phyloP scores from a whole-genome alignment of 805 yeast species.

The Candida ponderosae region DNA sequence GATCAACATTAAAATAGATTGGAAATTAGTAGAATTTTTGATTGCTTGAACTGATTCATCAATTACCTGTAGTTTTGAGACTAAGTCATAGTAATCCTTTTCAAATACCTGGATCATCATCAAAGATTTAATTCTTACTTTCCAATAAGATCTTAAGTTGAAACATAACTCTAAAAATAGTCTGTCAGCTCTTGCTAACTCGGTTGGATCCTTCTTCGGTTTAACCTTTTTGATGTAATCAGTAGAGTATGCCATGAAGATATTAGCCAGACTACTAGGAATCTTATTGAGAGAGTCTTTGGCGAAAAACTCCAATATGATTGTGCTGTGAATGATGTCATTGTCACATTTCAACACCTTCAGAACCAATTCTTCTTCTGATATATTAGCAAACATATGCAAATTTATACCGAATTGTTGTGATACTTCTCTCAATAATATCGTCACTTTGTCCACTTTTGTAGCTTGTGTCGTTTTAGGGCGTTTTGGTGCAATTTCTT shows the following conservation, averaged over 20 bases:
- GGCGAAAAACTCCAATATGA: constrained; percentile 78
- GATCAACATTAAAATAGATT: constrained; percentile 73
- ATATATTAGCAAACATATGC: constrained; percentile 58
- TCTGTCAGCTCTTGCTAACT: constrained; percentile 82
- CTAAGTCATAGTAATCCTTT: constrained; percentile 69
- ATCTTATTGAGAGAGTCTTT: constrained; percentile 71
- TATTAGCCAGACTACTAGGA: constrained; percentile 60
- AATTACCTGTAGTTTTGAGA: constrained; percentile 54
- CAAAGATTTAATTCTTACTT: constrained; percentile 80
- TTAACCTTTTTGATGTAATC: constrained; percentile 40
- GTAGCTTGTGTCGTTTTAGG: constrained; percentile 37
- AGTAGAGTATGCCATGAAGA: constrained; percentile 72
- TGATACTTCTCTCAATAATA: constrained; percentile 75
- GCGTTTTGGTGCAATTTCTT: constrained; percentile 44
- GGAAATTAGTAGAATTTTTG: constrained; percentile 57
- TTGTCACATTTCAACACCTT: constrained; percentile 70
- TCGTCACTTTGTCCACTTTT: constrained; percentile 50
- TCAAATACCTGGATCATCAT: constrained; percentile 62
- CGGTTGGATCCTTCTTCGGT: constrained; percentile 63
- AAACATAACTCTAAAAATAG: constrained; percentile 75
- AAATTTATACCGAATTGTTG: constrained; percentile 94
- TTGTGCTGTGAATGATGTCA: constrained; percentile 59
- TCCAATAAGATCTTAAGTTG: constrained; percentile 87
- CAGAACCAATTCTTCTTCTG: constrained; percentile 60
- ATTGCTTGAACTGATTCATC: constrained; percentile 70